phyloP scores from a whole-genome alignment of 1,284 basidiomycete genomes.

The Boletus putidus region DNA sequence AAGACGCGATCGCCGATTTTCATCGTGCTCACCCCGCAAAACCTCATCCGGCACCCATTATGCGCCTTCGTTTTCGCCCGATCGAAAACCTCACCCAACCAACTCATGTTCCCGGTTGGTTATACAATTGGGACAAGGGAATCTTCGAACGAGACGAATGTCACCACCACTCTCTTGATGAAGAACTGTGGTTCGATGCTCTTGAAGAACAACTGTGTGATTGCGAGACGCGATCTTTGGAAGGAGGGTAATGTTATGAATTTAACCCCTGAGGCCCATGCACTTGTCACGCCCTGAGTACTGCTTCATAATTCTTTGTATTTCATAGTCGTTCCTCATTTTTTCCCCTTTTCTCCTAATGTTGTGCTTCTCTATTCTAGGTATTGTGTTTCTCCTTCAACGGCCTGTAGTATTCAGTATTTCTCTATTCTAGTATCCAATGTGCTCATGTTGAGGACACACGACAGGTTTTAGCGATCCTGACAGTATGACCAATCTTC shows the following conservation, averaged over 20 bases:
- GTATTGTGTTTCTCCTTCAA: no score
- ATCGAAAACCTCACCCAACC: conserved; percentile 4
- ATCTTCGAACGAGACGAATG: neutral
- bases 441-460: no score
- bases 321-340: no score
- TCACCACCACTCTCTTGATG: rapidly evolving
- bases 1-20: neutral
- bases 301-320: no score
- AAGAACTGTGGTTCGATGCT: neutral
- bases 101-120: neutral
- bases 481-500: no score
- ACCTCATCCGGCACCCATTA: neutral
- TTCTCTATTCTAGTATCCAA: no score
- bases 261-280: no score
- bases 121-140: neutral
- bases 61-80: conserved; percentile 1
- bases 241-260: neutral
- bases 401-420: no score
- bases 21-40: neutral
- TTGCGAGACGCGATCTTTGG: conserved; percentile 3
- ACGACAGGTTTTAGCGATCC: no score
- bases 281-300: no score
- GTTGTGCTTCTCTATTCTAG: no score
- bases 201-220: neutral
- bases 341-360: no score